phyloP scores from a whole-genome alignment of 805 yeast species.

The Candida caryicola region DNA sequence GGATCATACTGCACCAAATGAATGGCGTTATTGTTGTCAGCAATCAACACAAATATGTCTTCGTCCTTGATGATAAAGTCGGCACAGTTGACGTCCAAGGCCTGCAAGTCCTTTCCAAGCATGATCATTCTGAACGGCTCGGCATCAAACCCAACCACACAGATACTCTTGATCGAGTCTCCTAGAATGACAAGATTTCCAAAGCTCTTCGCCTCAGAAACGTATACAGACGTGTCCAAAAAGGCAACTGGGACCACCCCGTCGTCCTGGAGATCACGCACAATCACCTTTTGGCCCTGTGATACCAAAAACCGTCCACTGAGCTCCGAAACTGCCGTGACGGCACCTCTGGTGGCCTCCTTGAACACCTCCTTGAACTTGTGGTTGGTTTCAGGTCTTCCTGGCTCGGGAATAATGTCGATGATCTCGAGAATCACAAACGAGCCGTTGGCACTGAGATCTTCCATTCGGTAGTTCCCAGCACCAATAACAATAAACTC shows the following conservation, averaged over 20 bases:
- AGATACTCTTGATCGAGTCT: slow-evolving; percentile 72
- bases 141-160: slow-evolving; percentile 87
- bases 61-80: slow-evolving; percentile 76
- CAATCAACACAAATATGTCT: slow-evolving; percentile 60
- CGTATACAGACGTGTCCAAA: slow-evolving; percentile 76
- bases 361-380: slow-evolving; percentile 69
- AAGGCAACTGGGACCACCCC: slow-evolving; percentile 94
- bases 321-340: slow-evolving; percentile 69
- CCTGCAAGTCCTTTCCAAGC: slow-evolving; percentile 69
- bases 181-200: slow-evolving; percentile 81
- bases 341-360: slow-evolving; percentile 83
- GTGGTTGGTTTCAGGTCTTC: slow-evolving; percentile 76
- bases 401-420: slow-evolving; percentile 87
- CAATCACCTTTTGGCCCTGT: slow-evolving; percentile 81
- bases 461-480: slow-evolving; percentile 73
- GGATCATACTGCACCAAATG: slow-evolving; percentile 87
- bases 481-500: slow-evolving; percentile 80
- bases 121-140: slow-evolving; percentile 87
- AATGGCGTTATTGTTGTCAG: slow-evolving; percentile 64
- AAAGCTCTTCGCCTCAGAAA: slow-evolving; percentile 75
- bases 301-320: slow-evolving; percentile 80
- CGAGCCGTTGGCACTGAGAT: slow-evolving; percentile 73
- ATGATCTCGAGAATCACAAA: slow-evolving; percentile 72
- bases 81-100: slow-evolving; percentile 62
- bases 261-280: slow-evolving; percentile 82